Base-by-base conservation (phyloP, 768 basidiomycete genomes). In the Wakefieldia striispora region DNA sequence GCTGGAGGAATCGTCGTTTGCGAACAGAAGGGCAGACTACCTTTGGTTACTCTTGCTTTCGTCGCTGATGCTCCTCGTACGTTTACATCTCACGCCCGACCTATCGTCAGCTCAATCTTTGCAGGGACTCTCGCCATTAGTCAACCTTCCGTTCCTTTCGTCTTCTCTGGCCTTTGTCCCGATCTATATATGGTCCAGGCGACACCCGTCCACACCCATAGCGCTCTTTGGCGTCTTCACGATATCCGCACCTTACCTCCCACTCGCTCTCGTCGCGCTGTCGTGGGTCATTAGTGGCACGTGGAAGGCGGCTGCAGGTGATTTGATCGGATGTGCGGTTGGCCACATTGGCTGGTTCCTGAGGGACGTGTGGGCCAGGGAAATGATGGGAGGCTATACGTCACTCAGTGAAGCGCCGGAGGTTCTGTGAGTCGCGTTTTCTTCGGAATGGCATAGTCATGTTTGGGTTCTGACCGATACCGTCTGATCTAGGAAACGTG, bases 1-100 rank as follows among this genome's bases (percentile, higher is more conserved):
- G 86, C 74, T 99, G 3, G 97, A 99, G 70, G 95, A 98, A 69
- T 95, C 92, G 13, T 92, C 92, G 2, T 99, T 95, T 66, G 85
- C 90, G 35, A 93, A 93, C 58, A 80, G 78, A 46, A 86, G 79
- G 67, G 95, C 95, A 19, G 95, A 98, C 66, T 99, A 97, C 69
- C 87, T 95, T 62, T 97, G 93, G 92, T 76, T 98, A 10, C 80
- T 99, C 23, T 72, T 93, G 41, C 79, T 91, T 45, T 95, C 91
- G 14, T 81, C 91, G 0, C 50, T 81, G 24, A 84, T 97, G 79
- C 83, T 99, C 34, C 81, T 99, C 37, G 93, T 95, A 58, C 55
- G 84, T 49, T 41, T 4, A 16, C 20, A 21, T 27, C 4, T 33
- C 46, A 7, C 43, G 23, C 12, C 29, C 21, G 11, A 4, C 24